Percentiles rank a stretch among this genome's conserved stretches.
Evolutionary conservation across 305 asterid species (phyloP).

Genomic region (Withania somnifera): DNA sequence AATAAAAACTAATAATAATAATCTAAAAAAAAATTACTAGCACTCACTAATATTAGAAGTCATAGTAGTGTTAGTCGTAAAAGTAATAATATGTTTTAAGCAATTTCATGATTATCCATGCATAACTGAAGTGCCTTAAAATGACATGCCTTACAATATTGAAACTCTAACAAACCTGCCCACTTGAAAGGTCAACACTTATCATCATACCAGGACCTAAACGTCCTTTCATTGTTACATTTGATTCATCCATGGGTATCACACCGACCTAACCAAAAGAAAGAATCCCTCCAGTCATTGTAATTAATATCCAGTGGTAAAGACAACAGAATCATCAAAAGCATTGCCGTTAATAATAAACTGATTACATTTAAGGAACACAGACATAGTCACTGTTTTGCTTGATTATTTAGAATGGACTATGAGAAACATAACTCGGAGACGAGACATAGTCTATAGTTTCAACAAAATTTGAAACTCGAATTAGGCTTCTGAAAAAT

Average conservation of each 20-base stretch:
- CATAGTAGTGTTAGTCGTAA: not conserved
- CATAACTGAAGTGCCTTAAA: not conserved
- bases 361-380: not conserved
- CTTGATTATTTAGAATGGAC: not conserved
- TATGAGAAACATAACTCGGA: not conserved
- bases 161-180: slow-evolving; percentile 58
- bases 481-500: not conserved
- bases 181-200: slow-evolving; percentile 69
- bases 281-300: not conserved
- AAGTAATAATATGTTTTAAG: not conserved
- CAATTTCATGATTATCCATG: not conserved
- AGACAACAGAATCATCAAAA: not conserved
- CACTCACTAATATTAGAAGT: not conserved
- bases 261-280: slow-evolving; percentile 75
- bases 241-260: slow-evolving; percentile 85
- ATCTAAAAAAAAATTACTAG: not conserved
- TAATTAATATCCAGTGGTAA: not conserved
- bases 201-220: slow-evolving; percentile 99
- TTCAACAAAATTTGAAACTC: not conserved
- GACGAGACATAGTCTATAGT: not conserved
- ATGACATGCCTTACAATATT: not conserved
- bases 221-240: slow-evolving; percentile 94
- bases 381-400: not conserved
- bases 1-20: not conserved
- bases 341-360: not conserved